Percentiles rank a stretch among this genome's conserved stretches.
Conservation (phyloP, 176 grass and related monocot genomes). For the Carex littledalei region DNA sequence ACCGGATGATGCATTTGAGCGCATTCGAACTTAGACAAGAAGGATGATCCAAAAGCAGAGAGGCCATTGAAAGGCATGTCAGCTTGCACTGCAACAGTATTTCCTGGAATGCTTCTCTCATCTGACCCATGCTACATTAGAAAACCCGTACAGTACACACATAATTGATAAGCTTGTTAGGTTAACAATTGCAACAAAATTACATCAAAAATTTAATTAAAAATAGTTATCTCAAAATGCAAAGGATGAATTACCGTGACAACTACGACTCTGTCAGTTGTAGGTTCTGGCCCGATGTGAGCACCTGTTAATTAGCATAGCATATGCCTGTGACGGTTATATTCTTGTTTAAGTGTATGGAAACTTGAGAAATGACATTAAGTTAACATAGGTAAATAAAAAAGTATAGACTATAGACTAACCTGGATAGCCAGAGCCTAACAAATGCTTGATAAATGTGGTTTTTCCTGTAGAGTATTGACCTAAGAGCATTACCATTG, state of each 20-base stretch:
- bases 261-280: conserved; percentile 86
- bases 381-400: not conserved
- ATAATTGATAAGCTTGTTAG: not conserved
- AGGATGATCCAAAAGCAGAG: conserved; percentile 64
- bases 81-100: conserved; percentile 76
- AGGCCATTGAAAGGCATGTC: conserved; percentile 84
- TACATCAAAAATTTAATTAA: not conserved
- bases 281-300: conserved; percentile 92
- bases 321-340: not conserved
- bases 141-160: not conserved
- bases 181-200: not conserved
- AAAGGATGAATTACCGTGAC: conserved; percentile 45
- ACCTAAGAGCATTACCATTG: conserved; percentile 95
- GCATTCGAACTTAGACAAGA: conserved; percentile 84
- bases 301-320: conserved; percentile 36
- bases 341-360: not conserved
- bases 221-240: not conserved
- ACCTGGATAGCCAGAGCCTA: conserved; percentile 85
- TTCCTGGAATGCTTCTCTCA: conserved; percentile 79
- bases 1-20: conserved; percentile 87
- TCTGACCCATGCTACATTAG: conserved; percentile 61
- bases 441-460: conserved; percentile 93
- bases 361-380: not conserved
- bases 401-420: conserved; percentile 8
- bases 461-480: conserved; percentile 98